Conservation (phyloP, 768 basidiomycete species). For the Postia placenta region DNA sequence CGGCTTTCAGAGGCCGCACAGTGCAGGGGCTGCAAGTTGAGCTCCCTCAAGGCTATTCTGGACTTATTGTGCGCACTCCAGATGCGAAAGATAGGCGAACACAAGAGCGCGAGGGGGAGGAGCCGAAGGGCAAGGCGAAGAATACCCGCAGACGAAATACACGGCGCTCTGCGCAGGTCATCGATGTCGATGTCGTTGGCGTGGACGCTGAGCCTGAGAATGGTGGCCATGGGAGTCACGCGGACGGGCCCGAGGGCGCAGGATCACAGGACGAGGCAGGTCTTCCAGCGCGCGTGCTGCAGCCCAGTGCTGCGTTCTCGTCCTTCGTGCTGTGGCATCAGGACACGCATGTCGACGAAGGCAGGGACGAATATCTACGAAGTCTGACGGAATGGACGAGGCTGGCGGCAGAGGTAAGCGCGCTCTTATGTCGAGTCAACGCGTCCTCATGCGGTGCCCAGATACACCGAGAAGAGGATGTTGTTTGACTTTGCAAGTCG, state of each 20-base stretch:
- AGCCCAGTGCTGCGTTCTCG: constrained; percentile 50
- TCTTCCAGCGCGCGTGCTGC: constrained; percentile 30
- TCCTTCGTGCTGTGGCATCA: constrained; percentile 73
- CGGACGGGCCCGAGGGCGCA: constrained; percentile 10
- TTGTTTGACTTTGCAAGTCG: no score
- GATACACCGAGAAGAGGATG: constrained; percentile 5
- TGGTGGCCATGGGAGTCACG: constrained; percentile 25
- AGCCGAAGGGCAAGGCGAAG: constrained; percentile 5
- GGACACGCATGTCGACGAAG: constrained; percentile 65
- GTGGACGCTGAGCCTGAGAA: constrained; percentile 24
- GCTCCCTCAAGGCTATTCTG: constrained; percentile 62
- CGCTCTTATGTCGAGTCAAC: background rate
- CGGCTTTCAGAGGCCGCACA: constrained; percentile 71
- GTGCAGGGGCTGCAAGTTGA: constrained; percentile 60
- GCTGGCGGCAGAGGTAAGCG: constrained; percentile 52
- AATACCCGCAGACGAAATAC: constrained; percentile 14
- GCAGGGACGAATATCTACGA: constrained; percentile 65
- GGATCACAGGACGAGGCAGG: constrained; percentile 17
- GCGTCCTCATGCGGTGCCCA: background rate
- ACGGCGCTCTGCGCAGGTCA: constrained; percentile 21
- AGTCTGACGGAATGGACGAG: constrained; percentile 66
- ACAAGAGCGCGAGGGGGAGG: background rate
- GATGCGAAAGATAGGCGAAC: constrained; percentile 9
- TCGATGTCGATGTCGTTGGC: constrained; percentile 19
- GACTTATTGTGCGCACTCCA: constrained; percentile 49